A percentile compares a stretch with the other conserved stretches of the same genome.
These are phyloP conservation scores for Pseudocercospora vitis DNA, from an alignment of 2,329 filamentous ascomycete genomes.

Conservation along the genomic window DNA sequence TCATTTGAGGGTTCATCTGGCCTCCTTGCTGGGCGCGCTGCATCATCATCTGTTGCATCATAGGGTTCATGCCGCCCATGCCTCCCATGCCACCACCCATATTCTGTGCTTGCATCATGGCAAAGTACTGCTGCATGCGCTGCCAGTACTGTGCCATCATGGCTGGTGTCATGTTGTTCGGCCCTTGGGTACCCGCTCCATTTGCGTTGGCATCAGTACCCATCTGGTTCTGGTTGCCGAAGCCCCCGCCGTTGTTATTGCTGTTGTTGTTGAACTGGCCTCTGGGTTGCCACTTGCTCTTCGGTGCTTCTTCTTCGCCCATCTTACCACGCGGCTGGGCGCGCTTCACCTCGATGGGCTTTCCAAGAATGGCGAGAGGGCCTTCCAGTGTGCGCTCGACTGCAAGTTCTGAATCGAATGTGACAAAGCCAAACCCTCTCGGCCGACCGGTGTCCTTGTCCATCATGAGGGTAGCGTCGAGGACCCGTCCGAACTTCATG, in stretches of 20 bases:
- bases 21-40: slow-evolving; percentile 28
- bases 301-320: slow-evolving; percentile 75
- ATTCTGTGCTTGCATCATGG: slow-evolving; percentile 56
- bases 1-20: slow-evolving; percentile 60
- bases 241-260: slow-evolving; percentile 40
- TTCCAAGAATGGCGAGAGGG: slow-evolving; percentile 88
- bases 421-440: slow-evolving; percentile 95
- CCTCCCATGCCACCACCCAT: slow-evolving; percentile 56
- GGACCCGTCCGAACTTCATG: slow-evolving; percentile 90
- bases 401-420: slow-evolving; percentile 92
- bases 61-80: slow-evolving; percentile 57
- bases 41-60: slow-evolving; percentile 47
- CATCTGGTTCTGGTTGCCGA: slow-evolving; percentile 37
- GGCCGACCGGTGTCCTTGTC: slow-evolving; percentile 98
- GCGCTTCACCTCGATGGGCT: slow-evolving; percentile 97
- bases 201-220: slow-evolving; percentile 22
- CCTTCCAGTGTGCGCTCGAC: slow-evolving; percentile 86
- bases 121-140: slow-evolving; percentile 96
- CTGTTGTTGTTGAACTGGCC: slow-evolving; percentile 41
- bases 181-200: slow-evolving; percentile 22
- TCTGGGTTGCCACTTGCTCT: slow-evolving; percentile 38
- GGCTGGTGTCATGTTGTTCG: slow-evolving; percentile 81
- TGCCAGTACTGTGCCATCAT: slow-evolving; percentile 99
- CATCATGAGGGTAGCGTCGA: slow-evolving; percentile 99
- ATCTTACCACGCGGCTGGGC: slow-evolving; percentile 94